phyloP scores from a whole-genome alignment of 2,329 filamentous ascomycete species.

The Cladosporium sp. region DNA sequence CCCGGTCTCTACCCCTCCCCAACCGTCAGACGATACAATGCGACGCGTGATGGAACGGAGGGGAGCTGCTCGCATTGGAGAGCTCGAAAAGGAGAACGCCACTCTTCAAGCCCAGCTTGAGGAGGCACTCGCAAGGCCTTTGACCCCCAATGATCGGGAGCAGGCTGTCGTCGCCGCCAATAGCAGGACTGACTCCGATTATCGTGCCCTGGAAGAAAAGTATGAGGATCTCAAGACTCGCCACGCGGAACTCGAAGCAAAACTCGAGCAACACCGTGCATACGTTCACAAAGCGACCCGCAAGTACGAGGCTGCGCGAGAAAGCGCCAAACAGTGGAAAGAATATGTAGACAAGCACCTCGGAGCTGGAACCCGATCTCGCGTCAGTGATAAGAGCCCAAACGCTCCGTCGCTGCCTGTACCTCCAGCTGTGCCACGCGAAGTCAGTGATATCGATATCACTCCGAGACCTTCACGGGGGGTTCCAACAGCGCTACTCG shows the following conservation, averaged over 20 bases:
- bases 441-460: conserved; percentile 9
- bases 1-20: background rate
- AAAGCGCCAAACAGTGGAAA: conserved; percentile 32
- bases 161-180: background rate
- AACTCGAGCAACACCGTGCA: conserved; percentile 18
- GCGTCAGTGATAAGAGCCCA: background rate
- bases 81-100: conserved; percentile 24
- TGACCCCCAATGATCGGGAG: conserved; percentile 24
- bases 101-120: conserved; percentile 23
- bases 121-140: conserved; percentile 26
- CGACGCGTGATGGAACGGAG: conserved; percentile 3
- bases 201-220: conserved; percentile 13
- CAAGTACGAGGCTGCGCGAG: conserved; percentile 34
- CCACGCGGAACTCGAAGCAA: conserved; percentile 28
- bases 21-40: background rate
- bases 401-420: background rate
- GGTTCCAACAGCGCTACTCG: background rate
- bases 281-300: conserved; percentile 26
- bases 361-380: background rate
- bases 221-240: conserved; percentile 26
- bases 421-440: background rate
- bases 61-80: conserved; percentile 6
- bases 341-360: conserved; percentile 18
- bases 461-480: conserved; percentile 1
- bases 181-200: background rate